Base-by-base conservation (phyloP, 352 stramenopile genomes). In the Pythium guiyangense region DNA sequence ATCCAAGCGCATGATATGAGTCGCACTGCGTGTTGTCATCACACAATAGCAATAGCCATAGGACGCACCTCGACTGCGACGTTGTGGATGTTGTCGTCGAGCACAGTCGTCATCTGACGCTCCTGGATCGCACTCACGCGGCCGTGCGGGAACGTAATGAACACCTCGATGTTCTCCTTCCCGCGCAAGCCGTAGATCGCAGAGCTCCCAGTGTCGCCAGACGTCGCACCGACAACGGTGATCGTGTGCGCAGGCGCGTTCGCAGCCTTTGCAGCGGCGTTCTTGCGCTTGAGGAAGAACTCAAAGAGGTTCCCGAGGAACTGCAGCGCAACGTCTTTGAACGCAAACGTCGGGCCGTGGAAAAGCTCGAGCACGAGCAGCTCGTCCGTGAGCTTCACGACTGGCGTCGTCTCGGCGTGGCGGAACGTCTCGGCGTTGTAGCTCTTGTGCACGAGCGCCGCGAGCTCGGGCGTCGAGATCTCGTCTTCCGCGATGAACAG, bases 301-400 rank as follows among this genome's bases (percentile, higher is more conserved):
- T 99, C 96, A 64, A 99, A 99, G 31, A 99, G 88, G 69, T 99
- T 98, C 54, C 97, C 97, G 17, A 99, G 79, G 73, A 99, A 99
- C 80, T 99, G 96, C 35, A 99, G 74, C 53, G 97, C 97, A 52
- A 99, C 97, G 77, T 99, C 97, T 79, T 99, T 99, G 81, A 99
- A 99, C 22, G 97, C 97, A 71, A 99, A 99, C 39, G 97, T 99
- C 26, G 97, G 97, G 59, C 97, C 97, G 67, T 99, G 97, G 79
- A 99, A 99, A 31, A 99, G 91, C 84, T 99, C 97, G 63, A 99
- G 78, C 50, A 98, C 79, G 54, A 90, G 81, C 64, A 94, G 69
- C 54, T 92, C 75, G 59, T 90, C 77, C 63, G 85, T 90, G 51
- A 98, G 72, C 63, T 97, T 88, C 29, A 97, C 75, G 9, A 99